A percentile compares a stretch with the other conserved stretches of the same genome.
Evolutionary conservation across 2,329 filamentous ascomycete species (phyloP).

Genomic region (Cladosporium sp.): DNA sequence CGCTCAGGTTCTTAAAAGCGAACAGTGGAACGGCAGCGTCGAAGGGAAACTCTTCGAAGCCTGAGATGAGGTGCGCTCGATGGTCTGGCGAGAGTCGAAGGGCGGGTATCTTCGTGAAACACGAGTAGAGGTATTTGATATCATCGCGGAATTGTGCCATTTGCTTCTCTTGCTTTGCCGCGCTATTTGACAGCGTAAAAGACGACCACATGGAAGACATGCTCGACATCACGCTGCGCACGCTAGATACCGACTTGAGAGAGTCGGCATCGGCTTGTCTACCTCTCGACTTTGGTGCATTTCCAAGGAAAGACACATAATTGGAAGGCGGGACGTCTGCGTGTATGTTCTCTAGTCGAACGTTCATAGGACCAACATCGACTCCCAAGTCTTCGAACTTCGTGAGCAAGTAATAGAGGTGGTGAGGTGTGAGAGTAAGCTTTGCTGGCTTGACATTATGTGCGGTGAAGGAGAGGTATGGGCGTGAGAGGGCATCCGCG

Average conservation of each 20-base stretch:
- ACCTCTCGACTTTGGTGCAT: conserved; percentile 74
- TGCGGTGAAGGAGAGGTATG: conserved; percentile 78
- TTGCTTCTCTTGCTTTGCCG: conserved; percentile 81
- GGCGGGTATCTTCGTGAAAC: conserved; percentile 96
- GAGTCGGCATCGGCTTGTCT: conserved; percentile 79
- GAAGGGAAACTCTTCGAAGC: conserved; percentile 96
- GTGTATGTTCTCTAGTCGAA: conserved; percentile 90
- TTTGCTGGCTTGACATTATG: conserved; percentile 84
- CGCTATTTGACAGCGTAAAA: conserved; percentile 76
- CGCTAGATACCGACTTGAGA: conserved; percentile 91
- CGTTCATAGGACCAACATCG: conserved; percentile 90
- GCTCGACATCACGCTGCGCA: conserved; percentile 94
- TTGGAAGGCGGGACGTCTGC: conserved; percentile 80
- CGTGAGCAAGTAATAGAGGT: conserved; percentile 92
- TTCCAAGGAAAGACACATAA: conserved; percentile 92
- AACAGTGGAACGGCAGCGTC: conserved; percentile 96
- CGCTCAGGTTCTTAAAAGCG: conserved; percentile 94
- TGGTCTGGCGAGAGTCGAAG: conserved; percentile 87
- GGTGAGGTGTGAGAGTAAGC: conserved; percentile 88
- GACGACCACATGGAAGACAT: conserved; percentile 93
- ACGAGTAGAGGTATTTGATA: conserved; percentile 93
- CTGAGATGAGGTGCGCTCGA: conserved; percentile 81
- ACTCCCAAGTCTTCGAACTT: conserved; percentile 92
- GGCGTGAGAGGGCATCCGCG: conserved; percentile 76
- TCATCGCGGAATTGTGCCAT: conserved; percentile 82